A percentile compares a stretch with the other conserved stretches of the same genome.
These are phyloP conservation scores for Aristolochia californica DNA, from an alignment of 164 flowering plant genomes.

Conservation along the genomic window DNA sequence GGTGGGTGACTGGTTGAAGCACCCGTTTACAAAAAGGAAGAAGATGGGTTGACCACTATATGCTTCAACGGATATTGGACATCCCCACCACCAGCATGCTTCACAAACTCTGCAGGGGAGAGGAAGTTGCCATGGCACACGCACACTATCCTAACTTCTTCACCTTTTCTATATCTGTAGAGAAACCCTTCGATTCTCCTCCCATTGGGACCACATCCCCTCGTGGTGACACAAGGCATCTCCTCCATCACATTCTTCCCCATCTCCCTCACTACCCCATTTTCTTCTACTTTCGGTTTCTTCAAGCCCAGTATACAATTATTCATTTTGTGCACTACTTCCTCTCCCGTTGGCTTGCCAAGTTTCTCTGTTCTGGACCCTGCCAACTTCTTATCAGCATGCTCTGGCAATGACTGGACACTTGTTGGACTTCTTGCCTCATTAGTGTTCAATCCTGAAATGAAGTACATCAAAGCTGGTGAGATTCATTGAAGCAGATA, in stretches of 20 bases:
- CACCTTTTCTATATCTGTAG: conserved; percentile 56
- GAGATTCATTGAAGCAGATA: no score
- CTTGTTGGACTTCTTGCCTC: conserved; percentile 29
- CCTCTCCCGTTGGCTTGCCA: conserved; percentile 5
- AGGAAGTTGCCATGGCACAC: conserved; percentile 80
- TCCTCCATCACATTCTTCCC: conserved; percentile 40
- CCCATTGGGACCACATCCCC: conserved; percentile 62
- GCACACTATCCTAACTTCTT: conserved; percentile 76
- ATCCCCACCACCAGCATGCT: conserved; percentile 81
- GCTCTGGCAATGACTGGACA: conserved; percentile 16
- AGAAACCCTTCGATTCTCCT: conserved; percentile 65
- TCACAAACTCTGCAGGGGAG: conserved; percentile 77
- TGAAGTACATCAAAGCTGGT: neutral
- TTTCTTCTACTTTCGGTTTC: neutral
- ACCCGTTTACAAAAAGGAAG: conserved; percentile 11
- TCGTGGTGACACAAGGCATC: conserved; percentile 78
- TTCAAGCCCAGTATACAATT: neutral
- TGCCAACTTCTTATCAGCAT: conserved; percentile 16
- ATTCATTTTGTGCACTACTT: conserved; percentile 2
- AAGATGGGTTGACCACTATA: conserved; percentile 52
- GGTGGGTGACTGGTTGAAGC: neutral
- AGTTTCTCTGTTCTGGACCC: conserved; percentile 6
- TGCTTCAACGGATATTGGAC: conserved; percentile 67
- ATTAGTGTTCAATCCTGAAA: conserved; percentile 22
- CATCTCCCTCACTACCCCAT: conserved; percentile 9